phyloP scores from a whole-genome alignment of 108 stramenopile genomes.

The Cyclostephanos invisitatus region DNA sequence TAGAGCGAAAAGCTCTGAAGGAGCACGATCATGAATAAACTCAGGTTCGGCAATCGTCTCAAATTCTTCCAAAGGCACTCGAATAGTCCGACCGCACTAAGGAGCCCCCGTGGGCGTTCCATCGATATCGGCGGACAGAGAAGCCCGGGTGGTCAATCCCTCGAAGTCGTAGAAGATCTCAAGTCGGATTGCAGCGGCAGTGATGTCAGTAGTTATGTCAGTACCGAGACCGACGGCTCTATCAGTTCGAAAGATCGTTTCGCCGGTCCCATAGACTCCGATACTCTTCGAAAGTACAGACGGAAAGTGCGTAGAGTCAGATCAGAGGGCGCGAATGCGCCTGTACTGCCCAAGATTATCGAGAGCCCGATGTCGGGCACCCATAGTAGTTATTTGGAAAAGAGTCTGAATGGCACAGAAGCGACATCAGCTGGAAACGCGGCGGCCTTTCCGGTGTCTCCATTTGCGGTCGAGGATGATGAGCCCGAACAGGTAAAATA shows the following conservation, averaged over 20 bases:
- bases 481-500: not conserved
- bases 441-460: too few species aligned
- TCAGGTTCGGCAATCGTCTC: slow-evolving; percentile 1
- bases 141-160: not conserved
- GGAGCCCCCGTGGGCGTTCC: not conserved
- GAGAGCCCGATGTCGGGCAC: not conserved
- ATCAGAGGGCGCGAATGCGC: not conserved
- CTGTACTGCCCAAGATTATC: not conserved
- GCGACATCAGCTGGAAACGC: not conserved
- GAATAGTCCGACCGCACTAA: not conserved
- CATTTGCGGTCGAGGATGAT: not conserved
- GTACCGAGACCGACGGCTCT: not conserved
- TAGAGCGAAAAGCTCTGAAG: not conserved
- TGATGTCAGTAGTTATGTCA: not conserved
- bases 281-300: not conserved
- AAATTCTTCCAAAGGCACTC: not conserved
- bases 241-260: not conserved
- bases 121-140: not conserved
- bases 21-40: not conserved
- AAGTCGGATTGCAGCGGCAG: not conserved
- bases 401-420: not conserved
- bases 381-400: not conserved
- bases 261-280: not conserved
- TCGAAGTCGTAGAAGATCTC: not conserved
- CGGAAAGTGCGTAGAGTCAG: not conserved